Conservation (phyloP, 73 alveolate genomes). For the Symbiodinium natans region DNA sequence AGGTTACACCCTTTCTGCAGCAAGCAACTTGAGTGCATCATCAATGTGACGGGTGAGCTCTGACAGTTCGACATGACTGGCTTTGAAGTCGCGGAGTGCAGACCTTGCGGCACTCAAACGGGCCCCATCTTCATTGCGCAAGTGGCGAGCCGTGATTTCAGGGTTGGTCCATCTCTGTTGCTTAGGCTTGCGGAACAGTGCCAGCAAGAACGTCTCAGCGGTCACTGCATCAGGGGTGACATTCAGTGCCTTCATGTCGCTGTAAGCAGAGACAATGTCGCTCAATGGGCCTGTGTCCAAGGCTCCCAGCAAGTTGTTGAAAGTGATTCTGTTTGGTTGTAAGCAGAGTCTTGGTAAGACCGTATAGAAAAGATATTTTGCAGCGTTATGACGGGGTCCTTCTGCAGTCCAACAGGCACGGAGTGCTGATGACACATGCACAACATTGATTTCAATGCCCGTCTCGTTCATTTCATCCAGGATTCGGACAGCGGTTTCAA, state of each 20-base stretch:
- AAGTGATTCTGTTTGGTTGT: not conserved
- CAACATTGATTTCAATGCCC: not conserved
- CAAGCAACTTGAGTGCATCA: no score
- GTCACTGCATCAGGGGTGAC: not conserved
- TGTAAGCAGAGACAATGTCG: not conserved
- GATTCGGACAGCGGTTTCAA: not conserved
- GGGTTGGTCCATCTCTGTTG: not conserved
- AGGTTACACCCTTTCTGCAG: no score
- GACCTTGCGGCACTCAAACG: not conserved
- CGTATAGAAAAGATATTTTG: not conserved
- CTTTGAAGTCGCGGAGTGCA: no score
- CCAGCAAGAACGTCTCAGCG: not conserved
- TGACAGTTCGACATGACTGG: no score
- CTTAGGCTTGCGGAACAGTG: not conserved
- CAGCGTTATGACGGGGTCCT: not conserved
- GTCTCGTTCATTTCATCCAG: not conserved
- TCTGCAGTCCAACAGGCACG: constrained; percentile 21
- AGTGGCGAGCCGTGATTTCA: not conserved
- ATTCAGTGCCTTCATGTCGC: not conserved
- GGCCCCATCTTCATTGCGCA: not conserved
- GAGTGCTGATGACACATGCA: not conserved
- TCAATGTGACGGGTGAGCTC: no score
- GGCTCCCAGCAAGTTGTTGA: not conserved
- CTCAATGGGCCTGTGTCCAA: not conserved
- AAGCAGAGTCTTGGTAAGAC: not conserved